A percentile compares a stretch with the other conserved stretches of the same genome.
Evolutionary conservation across 768 basidiomycete genomes (phyloP).

Genomic region (Pilatotrama ljubarskyi): DNA sequence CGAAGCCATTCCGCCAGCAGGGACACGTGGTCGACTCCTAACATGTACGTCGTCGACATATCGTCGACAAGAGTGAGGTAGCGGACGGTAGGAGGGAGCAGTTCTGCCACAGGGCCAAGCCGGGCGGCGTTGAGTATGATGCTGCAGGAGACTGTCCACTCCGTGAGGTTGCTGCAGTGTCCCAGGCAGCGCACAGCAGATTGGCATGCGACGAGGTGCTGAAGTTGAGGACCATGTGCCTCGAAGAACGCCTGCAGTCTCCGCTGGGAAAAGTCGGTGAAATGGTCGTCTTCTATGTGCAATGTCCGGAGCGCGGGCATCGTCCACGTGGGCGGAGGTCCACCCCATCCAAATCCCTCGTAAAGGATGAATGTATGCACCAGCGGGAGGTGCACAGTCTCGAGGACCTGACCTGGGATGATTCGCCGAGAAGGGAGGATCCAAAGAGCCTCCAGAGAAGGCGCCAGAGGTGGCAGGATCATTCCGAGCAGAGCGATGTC

Average conservation of each 20-base stretch:
- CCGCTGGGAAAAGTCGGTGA: neutral
- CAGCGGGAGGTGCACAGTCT: neutral
- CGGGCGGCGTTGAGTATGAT: neutral
- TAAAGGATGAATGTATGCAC: slow-evolving; percentile 1
- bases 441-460: slow-evolving; percentile 16
- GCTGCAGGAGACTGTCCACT: slow-evolving; percentile 7
- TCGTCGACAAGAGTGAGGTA: slow-evolving; percentile 4
- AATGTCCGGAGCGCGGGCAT: slow-evolving; percentile 3
- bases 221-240: neutral
- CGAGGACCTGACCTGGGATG: neutral
- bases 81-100: neutral
- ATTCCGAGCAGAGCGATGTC: neutral
- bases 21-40: neutral
- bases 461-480: neutral
- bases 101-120: neutral
- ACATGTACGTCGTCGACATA: neutral
- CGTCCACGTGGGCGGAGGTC: neutral
- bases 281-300: neutral
- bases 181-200: neutral
- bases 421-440: neutral
- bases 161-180: slow-evolving; percentile 7
- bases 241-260: neutral
- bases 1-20: neutral
- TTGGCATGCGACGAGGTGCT: neutral
- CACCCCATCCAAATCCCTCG: slow-evolving; percentile 4